Conservation (phyloP, 2,329 filamentous ascomycete species). For the Ophiostoma ulmi region DNA sequence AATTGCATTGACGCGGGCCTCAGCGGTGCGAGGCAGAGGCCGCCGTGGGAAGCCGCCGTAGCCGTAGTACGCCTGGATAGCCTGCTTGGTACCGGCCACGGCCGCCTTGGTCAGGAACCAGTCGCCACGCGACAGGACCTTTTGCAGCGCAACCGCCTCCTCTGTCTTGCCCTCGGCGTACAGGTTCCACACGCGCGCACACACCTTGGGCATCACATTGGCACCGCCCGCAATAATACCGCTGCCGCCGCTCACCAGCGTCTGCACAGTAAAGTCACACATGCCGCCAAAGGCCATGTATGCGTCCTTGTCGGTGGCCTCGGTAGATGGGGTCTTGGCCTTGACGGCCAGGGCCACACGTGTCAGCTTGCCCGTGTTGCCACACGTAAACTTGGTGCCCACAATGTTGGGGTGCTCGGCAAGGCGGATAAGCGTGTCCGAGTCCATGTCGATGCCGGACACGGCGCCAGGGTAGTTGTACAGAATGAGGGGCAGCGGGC, state of each 20-base stretch:
- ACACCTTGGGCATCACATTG: constrained; percentile 79
- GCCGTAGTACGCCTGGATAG: constrained; percentile 73
- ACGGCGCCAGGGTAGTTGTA: constrained; percentile 93
- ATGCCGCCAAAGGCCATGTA: constrained; percentile 88
- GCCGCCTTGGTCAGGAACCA: constrained; percentile 79
- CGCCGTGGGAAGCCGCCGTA: constrained; percentile 73
- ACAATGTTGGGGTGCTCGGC: constrained; percentile 77
- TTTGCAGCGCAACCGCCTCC: constrained; percentile 71
- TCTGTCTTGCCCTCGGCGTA: constrained; percentile 67
- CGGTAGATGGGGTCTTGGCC: constrained; percentile 59
- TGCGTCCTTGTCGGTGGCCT: constrained; percentile 46
- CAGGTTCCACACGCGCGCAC: constrained; percentile 71
- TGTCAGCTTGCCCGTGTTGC: constrained; percentile 83
- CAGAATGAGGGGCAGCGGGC: constrained; percentile 71
- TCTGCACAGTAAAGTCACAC: constrained; percentile 82
- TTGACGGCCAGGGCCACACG: constrained; percentile 69
- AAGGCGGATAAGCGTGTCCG: constrained; percentile 74
- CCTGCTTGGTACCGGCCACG: constrained; percentile 80
- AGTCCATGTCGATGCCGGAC: constrained; percentile 83
- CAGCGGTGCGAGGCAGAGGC: constrained; percentile 62
- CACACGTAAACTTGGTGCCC: constrained; percentile 88
- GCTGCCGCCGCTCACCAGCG: constrained; percentile 69
- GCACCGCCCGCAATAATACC: constrained; percentile 83
- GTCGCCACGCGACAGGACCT: constrained; percentile 70
- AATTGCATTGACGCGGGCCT: constrained; percentile 50